Conservation (phyloP, 2,329 filamentous ascomycete genomes). For the Ciborinia camelliae region DNA sequence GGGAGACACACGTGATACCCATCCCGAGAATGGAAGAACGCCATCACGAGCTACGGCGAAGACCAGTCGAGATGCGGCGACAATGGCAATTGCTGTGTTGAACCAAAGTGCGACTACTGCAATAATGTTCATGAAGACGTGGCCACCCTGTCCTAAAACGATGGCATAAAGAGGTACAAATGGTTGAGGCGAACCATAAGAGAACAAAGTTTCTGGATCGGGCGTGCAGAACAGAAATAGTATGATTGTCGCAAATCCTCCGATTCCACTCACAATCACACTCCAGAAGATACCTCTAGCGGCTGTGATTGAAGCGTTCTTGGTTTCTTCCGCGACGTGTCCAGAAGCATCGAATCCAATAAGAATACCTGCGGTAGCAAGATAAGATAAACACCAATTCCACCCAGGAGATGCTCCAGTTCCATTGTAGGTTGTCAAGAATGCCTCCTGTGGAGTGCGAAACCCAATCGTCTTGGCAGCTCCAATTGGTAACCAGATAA, state of each 20-base stretch:
- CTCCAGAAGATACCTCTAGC: conserved; percentile 25
- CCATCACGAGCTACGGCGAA: conserved; percentile 24
- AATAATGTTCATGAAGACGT: conserved; percentile 21
- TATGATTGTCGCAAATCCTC: conserved; percentile 22
- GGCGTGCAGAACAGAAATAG: conserved; percentile 24
- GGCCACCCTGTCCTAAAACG: conserved; percentile 20
- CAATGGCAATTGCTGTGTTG: conserved; percentile 23
- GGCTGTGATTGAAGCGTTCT: conserved; percentile 21
- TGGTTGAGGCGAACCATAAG: conserved; percentile 21
- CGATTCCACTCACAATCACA: conserved; percentile 20
- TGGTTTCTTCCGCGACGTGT: conserved; percentile 24
- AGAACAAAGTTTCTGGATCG: conserved; percentile 21
- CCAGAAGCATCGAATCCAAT: conserved; percentile 24
- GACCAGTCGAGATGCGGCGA: conserved; percentile 23
- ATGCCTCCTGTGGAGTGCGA: conserved; percentile 21
- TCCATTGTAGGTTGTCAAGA: conserved; percentile 25
- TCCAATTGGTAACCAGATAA: conserved; percentile 24
- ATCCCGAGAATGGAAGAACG: conserved; percentile 20
- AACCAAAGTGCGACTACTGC: conserved; percentile 21
- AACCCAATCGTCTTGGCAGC: conserved; percentile 22
- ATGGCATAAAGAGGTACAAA: conserved; percentile 23
- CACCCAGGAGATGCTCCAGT: conserved; percentile 18
- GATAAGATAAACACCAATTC: conserved; percentile 25
- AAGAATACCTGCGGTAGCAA: conserved; percentile 21
- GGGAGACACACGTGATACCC: conserved; percentile 21